These are phyloP conservation scores for Ogataea pilisensis DNA, from an alignment of 805 yeast genomes.

Conservation along the genomic window DNA sequence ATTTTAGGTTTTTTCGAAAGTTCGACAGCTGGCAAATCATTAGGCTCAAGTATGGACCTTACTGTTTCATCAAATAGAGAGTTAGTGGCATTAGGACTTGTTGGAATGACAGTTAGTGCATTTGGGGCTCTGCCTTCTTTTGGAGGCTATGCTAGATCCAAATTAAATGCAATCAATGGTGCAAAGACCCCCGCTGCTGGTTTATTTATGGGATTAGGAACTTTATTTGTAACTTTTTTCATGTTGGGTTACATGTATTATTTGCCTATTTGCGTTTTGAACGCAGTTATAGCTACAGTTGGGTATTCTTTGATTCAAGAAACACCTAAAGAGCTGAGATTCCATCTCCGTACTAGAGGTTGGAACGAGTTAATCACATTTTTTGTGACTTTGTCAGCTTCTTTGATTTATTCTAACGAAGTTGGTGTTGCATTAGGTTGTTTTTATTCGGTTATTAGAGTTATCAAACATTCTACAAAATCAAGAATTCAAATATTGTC, in stretches of 20 bases:
- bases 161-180: conserved; percentile 81
- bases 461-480: conserved; percentile 72
- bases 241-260: conserved; percentile 61
- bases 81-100: conserved; percentile 79
- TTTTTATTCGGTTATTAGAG: conserved; percentile 71
- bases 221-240: conserved; percentile 59
- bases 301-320: conserved; percentile 79
- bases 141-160: conserved; percentile 95
- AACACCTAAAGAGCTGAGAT: conserved; percentile 71
- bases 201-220: conserved; percentile 70
- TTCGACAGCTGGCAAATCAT: conserved; percentile 84
- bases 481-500: conserved; percentile 85
- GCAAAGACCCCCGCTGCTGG: conserved; percentile 87
- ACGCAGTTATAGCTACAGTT: conserved; percentile 75
- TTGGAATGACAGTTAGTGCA: conserved; percentile 57
- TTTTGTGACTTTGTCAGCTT: conserved; percentile 55
- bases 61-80: conserved; percentile 86
- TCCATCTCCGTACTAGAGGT: conserved; percentile 71
- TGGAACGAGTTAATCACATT: conserved; percentile 72
- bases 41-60: conserved; percentile 68
- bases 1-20: conserved; percentile 89
- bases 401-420: conserved; percentile 76
- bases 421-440: conserved; percentile 89
- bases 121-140: conserved; percentile 80
- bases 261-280: conserved; percentile 74